A percentile compares a stretch with the other conserved stretches of the same genome.
Evolutionary conservation across 768 basidiomycete species (phyloP).

Genomic region (Mycena vulgaris): DNA sequence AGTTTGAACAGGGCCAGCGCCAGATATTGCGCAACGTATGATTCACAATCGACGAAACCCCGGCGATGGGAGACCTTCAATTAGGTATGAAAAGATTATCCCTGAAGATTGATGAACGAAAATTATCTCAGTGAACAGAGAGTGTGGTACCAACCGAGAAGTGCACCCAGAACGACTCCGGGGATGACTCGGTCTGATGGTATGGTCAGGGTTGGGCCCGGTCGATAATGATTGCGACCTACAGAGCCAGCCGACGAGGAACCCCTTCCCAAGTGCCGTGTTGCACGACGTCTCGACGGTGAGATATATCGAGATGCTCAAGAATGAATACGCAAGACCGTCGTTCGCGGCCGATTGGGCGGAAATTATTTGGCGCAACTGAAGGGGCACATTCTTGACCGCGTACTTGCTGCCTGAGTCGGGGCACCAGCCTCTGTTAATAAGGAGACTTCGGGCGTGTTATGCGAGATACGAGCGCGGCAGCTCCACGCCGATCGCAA

Average conservation of each 20-base stretch:
- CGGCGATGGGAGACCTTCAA: conserved; percentile 78
- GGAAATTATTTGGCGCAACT: conserved; percentile 85
- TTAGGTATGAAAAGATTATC: conserved; percentile 75
- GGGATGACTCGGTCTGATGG: conserved; percentile 83
- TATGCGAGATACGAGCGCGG: conserved; percentile 87
- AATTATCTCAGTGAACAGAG: conserved; percentile 5
- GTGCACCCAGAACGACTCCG: conserved; percentile 79
- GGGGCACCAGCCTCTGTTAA: conserved; percentile 31
- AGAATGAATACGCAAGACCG: conserved; percentile 94
- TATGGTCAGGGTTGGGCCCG: not conserved
- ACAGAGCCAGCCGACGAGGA: conserved; percentile 90
- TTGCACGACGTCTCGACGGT: conserved; percentile 75
- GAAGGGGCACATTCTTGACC: conserved; percentile 71
- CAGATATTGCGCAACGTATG: conserved; percentile 89
- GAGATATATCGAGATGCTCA: conserved; percentile 89
- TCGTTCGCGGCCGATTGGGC: conserved; percentile 97
- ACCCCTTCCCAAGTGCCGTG: conserved; percentile 86
- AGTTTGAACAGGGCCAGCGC: conserved; percentile 79
- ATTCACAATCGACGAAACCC: conserved; percentile 84
- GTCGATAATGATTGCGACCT: conserved; percentile 43
- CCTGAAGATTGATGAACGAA: conserved; percentile 57
- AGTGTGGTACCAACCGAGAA: conserved; percentile 54
- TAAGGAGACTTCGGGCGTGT: conserved; percentile 78
- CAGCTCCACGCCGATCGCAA: conserved; percentile 95
- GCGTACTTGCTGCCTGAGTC: conserved; percentile 80